phyloP scores from a whole-genome alignment of 73 alveolate genomes.

The Tetrahymena borealis region DNA sequence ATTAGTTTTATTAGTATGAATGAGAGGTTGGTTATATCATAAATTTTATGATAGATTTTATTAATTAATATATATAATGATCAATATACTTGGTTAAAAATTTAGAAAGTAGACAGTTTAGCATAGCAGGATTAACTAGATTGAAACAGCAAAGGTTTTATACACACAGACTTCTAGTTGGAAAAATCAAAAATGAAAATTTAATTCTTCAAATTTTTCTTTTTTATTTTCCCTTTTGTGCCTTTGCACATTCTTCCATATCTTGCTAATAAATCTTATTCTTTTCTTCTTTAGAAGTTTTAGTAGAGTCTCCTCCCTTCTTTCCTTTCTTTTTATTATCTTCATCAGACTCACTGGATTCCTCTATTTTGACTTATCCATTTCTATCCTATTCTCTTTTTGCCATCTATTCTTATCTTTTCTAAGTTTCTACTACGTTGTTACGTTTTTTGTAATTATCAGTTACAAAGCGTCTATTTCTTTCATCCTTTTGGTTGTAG shows the following conservation, averaged over 20 bases:
- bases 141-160: too few species aligned
- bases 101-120: too few species aligned
- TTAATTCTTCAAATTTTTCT: too few species aligned
- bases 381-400: background rate
- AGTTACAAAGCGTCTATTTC: background rate
- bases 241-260: background rate
- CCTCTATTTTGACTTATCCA: background rate
- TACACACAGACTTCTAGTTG: too few species aligned
- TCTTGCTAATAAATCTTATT: background rate
- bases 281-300: background rate
- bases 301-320: background rate
- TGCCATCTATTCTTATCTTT: background rate
- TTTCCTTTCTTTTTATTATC: background rate
- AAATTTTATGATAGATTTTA: too few species aligned
- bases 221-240: background rate
- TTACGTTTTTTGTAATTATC: background rate
- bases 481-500: background rate
- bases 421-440: background rate
- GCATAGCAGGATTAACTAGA: too few species aligned
- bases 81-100: too few species aligned
- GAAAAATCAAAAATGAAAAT: too few species aligned
- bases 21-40: too few species aligned
- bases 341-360: background rate
- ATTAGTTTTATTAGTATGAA: too few species aligned
- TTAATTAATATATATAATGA: too few species aligned